Percentiles rank a stretch among this genome's conserved stretches.
phyloP scores from a whole-genome alignment of 1,284 basidiomycete genomes.

The Tilletia caries region DNA sequence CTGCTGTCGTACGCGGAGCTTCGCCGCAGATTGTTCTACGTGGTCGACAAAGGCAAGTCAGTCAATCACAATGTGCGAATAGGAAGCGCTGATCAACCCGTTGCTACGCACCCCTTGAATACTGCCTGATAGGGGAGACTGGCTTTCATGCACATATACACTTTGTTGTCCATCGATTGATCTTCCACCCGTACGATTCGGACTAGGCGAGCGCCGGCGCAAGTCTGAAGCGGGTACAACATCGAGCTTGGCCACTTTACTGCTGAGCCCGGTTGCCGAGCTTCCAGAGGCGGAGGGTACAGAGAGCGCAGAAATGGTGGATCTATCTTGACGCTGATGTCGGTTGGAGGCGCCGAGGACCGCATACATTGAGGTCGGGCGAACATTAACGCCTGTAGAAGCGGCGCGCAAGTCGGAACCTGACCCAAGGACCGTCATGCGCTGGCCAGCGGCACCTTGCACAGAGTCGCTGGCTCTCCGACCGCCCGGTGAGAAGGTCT shows the following conservation, averaged over 20 bases:
- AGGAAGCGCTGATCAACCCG: neutral
- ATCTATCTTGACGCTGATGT: slow-evolving; percentile 15
- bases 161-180: neutral
- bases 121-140: neutral
- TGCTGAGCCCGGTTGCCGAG: neutral
- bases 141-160: neutral
- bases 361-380: too few relatives aligned
- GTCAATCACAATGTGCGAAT: neutral
- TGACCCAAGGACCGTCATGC: too few relatives aligned
- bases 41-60: neutral
- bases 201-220: neutral
- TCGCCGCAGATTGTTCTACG: neutral
- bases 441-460: too few relatives aligned
- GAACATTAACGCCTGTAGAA: too few relatives aligned
- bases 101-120: neutral
- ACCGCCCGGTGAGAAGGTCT: neutral
- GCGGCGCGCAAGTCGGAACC: too few relatives aligned
- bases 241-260: slow-evolving; percentile 5
- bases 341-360: neutral
- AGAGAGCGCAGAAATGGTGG: neutral
- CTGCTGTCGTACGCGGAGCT: neutral
- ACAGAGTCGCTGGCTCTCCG: neutral
- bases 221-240: neutral
- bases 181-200: neutral
- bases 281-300: neutral